phyloP scores from a whole-genome alignment of 352 stramenopile species.

The Phytophthora megakarya region DNA sequence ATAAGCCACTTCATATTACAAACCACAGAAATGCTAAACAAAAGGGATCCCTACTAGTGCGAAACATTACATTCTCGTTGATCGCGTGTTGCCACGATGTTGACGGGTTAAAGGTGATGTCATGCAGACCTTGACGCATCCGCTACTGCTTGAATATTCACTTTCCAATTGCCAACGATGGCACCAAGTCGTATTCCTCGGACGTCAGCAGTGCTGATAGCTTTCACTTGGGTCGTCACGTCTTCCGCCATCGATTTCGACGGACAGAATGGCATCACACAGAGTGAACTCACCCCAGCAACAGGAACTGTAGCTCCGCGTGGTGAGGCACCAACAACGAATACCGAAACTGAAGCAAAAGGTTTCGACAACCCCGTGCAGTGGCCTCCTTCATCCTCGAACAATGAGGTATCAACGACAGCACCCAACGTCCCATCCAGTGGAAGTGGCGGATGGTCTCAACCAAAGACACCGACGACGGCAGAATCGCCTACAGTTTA shows the following conservation, averaged over 20 bases:
- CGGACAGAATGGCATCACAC: constrained; percentile 21
- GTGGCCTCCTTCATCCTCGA: constrained; percentile 14
- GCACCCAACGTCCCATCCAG: constrained; percentile 3
- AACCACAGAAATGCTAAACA: too few species aligned
- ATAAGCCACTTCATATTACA: too few species aligned
- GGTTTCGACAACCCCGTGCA: constrained; percentile 10
- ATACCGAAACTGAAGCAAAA: neutral
- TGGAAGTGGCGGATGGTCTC: constrained; percentile 14
- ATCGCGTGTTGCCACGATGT: too few species aligned
- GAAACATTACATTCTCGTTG: too few species aligned
- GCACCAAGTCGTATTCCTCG: constrained; percentile 13
- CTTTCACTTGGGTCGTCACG: neutral
- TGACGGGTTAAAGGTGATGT: too few species aligned
- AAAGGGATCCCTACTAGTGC: too few species aligned
- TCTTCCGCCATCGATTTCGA: constrained; percentile 24
- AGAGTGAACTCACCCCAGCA: constrained; percentile 12
- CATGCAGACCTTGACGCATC: too few species aligned
- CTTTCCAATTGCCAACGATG: constrained; percentile 20
- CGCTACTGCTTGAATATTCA: too few species aligned
- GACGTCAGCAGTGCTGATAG: constrained; percentile 13
- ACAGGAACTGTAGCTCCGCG: constrained; percentile 12
- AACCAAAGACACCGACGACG: neutral
- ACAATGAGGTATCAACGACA: constrained; percentile 14
- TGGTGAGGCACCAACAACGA: constrained; percentile 5
- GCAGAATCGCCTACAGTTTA: constrained; percentile 12